A percentile compares a stretch with the other conserved stretches of the same genome.
These are phyloP conservation scores for Nectriaceae sp. DNA, from an alignment of 2,329 filamentous ascomycete species.

Conservation along the genomic window DNA sequence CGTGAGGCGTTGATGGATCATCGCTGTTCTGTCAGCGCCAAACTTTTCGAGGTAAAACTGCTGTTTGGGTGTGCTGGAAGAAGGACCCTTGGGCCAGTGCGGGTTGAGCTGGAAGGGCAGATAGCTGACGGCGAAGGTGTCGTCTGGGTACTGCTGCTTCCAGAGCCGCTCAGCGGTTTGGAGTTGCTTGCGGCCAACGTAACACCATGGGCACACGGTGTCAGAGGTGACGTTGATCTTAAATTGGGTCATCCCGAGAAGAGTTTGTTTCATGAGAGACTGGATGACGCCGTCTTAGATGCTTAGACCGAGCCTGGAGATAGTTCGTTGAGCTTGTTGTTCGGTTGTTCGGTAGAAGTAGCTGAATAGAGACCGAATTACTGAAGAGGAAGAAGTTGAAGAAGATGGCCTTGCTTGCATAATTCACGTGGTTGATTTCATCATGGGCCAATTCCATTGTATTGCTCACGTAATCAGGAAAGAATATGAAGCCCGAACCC, in stretches of 20 bases:
- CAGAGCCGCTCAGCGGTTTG: conserved; percentile 47
- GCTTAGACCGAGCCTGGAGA: no score
- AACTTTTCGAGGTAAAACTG: conserved; percentile 51
- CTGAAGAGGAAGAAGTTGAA: no score
- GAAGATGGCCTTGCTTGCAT: no score
- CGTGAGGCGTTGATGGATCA: conserved; percentile 33
- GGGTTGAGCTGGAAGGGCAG: conserved; percentile 49
- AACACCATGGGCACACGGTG: conserved; percentile 55
- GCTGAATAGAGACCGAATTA: no score
- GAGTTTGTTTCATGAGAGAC: no score
- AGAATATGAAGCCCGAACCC: no score
- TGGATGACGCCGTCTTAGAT: no score
- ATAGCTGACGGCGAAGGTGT: conserved; percentile 59
- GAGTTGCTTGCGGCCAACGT: conserved; percentile 49
- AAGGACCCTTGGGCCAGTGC: conserved; percentile 31
- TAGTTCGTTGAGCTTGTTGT: no score
- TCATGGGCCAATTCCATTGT: no score
- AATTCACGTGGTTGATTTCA: no score
- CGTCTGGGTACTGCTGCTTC: conserved; percentile 45
- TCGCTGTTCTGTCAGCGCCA: conserved; percentile 59
- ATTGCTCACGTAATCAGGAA: no score
- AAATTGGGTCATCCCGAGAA: conserved; percentile 58
- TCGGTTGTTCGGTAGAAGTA: no score
- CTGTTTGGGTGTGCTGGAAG: conserved; percentile 37
- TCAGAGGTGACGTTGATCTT: conserved; percentile 50